A percentile compares a stretch with the other conserved stretches of the same genome.
phyloP scores from a whole-genome alignment of 345 rosid species.

The Arabis hirsuta region DNA sequence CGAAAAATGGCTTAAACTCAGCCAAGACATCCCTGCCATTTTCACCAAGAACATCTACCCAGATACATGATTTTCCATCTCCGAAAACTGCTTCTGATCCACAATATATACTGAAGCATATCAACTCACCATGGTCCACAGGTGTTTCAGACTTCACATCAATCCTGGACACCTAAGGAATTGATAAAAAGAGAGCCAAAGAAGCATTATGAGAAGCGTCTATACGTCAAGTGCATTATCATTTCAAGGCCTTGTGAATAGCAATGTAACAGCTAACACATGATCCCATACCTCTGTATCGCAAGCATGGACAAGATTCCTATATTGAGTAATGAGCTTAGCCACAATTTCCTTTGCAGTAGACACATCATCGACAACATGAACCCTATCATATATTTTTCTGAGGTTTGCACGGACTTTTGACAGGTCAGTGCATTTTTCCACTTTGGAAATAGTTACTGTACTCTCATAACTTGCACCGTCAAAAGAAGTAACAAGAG shows the following conservation, averaged over 20 bases:
- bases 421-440: slow-evolving; percentile 11
- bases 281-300: slow-evolving; percentile 82
- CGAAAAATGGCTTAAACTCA: slow-evolving; percentile 76
- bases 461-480: slow-evolving; percentile 20
- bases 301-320: slow-evolving; percentile 82
- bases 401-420: slow-evolving; percentile 53
- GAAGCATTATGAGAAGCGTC: not conserved
- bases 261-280: slow-evolving; percentile 6
- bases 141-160: slow-evolving; percentile 93
- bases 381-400: slow-evolving; percentile 59
- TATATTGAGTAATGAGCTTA: slow-evolving; percentile 65
- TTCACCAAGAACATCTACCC: slow-evolving; percentile 96
- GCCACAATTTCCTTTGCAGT: slow-evolving; percentile 64
- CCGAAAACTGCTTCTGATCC: slow-evolving; percentile 87
- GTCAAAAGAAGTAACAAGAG: slow-evolving; percentile 20
- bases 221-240: slow-evolving; percentile 2
- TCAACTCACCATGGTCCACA: slow-evolving; percentile 85
- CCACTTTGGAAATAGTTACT: slow-evolving; percentile 28
- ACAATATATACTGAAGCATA: slow-evolving; percentile 88
- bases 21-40: slow-evolving; percentile 65
- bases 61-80: slow-evolving; percentile 84
- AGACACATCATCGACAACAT: slow-evolving; percentile 62
- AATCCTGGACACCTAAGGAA: slow-evolving; percentile 75
- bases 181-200: slow-evolving; percentile 19
- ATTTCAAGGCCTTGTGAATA: slow-evolving; percentile 15